Evolutionary conservation across 2,329 filamentous ascomycete species (phyloP).

Genomic region (Colletotrichum truncatum): DNA sequence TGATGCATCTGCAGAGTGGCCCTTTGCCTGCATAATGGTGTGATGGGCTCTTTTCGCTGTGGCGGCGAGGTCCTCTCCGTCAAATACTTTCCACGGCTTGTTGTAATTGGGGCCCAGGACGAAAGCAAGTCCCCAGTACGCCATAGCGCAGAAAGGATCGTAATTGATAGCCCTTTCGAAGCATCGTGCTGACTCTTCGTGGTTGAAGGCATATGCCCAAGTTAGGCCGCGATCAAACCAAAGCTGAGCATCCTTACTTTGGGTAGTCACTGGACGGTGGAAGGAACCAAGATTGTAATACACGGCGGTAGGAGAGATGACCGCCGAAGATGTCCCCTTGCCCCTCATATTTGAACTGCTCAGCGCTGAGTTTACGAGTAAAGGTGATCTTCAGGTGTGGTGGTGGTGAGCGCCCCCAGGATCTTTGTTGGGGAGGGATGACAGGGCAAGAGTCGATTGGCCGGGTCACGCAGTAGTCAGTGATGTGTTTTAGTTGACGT

Average conservation of each 20-base stretch:
- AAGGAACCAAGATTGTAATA: conserved; percentile 74
- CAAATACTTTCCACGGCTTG: conserved; percentile 80
- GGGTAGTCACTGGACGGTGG: conserved; percentile 63
- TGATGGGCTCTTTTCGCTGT: conserved; percentile 58
- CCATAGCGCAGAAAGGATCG: conserved; percentile 68
- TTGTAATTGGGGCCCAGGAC: conserved; percentile 79
- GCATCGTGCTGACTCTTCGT: conserved; percentile 74
- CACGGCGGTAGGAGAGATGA: conserved; percentile 24
- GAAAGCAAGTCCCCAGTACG: conserved; percentile 77
- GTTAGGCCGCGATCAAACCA: conserved; percentile 80
- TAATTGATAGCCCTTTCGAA: conserved; percentile 66
- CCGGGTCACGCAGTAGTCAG: conserved; percentile 6
- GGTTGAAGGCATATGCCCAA: conserved; percentile 81
- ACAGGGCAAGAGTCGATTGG: conserved; percentile 19
- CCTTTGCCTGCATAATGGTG: conserved; percentile 55
- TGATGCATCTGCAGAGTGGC: conserved; percentile 44
- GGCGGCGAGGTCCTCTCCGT: conserved; percentile 63
- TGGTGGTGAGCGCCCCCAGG: neutral
- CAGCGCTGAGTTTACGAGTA: neutral
- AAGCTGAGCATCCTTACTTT: conserved; percentile 58
- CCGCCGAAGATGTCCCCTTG: conserved; percentile 15
- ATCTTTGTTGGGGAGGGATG: conserved; percentile 4
- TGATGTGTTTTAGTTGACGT: conserved; percentile 11
- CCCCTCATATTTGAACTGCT: conserved; percentile 19
- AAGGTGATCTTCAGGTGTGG: neutral